Conservation (phyloP, 129 eudicot species). For the Flaveria ramosissima region DNA sequence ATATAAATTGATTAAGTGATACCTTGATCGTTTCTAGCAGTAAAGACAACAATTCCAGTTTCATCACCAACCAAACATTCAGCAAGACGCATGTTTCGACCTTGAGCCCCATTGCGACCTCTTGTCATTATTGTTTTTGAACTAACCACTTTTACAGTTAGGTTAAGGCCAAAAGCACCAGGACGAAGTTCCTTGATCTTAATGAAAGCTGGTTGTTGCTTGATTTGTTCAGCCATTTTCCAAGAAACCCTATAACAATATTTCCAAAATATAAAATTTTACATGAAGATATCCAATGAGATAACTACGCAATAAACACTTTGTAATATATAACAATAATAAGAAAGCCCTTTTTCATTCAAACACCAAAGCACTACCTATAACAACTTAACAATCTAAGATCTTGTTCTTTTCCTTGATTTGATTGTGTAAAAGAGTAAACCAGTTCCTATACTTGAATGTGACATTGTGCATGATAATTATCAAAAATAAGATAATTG, state of each 20-base stretch:
- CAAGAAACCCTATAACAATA: slow-evolving; percentile 22
- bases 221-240: slow-evolving; percentile 67
- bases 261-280: neutral
- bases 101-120: slow-evolving; percentile 56
- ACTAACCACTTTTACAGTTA: slow-evolving; percentile 65
- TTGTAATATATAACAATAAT: neutral
- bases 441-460: neutral
- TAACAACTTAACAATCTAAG: slow-evolving; percentile 9
- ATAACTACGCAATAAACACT: slow-evolving; percentile 1
- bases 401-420: neutral
- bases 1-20: slow-evolving; percentile 7
- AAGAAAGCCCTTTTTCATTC: neutral
- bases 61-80: slow-evolving; percentile 81
- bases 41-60: slow-evolving; percentile 73
- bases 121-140: slow-evolving; percentile 56
- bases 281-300: slow-evolving; percentile 3
- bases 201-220: slow-evolving; percentile 54
- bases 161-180: slow-evolving; percentile 55
- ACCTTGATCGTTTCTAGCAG: slow-evolving; percentile 87
- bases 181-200: slow-evolving; percentile 71
- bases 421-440: neutral
- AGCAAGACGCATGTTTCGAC: slow-evolving; percentile 68
- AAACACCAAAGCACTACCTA: neutral
- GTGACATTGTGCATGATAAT: neutral
- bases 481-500: neutral